Percentiles rank a stretch among this genome's conserved stretches.
phyloP scores from a whole-genome alignment of 805 yeast species.

The Myxozyma monticola region DNA sequence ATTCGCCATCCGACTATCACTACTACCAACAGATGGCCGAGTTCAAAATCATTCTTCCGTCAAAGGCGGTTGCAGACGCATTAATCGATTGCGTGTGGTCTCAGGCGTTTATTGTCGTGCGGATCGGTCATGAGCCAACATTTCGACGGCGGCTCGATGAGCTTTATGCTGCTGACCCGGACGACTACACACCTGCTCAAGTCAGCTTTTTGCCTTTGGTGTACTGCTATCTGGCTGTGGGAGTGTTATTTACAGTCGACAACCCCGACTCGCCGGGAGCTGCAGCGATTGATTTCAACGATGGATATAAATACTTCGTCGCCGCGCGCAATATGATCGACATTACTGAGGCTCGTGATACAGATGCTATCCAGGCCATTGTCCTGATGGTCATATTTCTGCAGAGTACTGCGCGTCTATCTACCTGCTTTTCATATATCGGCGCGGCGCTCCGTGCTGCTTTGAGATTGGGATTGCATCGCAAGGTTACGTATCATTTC shows the following conservation, averaged over 20 bases:
- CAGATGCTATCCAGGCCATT: conserved; percentile 78
- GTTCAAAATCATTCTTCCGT: conserved; percentile 68
- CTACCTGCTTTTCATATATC: conserved; percentile 85
- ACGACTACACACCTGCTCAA: conserved; percentile 68
- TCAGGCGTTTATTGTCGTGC: conserved; percentile 78
- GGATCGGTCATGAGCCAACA: conserved; percentile 85
- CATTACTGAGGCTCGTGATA: conserved; percentile 79
- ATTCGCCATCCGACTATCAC: conserved; percentile 20
- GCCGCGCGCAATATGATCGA: conserved; percentile 80
- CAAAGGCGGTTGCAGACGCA: conserved; percentile 68
- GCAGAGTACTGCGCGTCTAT: conserved; percentile 83
- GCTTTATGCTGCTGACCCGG: conserved; percentile 73
- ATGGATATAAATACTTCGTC: conserved; percentile 75
- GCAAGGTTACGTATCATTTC: conserved; percentile 62
- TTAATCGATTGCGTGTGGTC: conserved; percentile 78
- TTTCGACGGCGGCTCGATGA: conserved; percentile 72
- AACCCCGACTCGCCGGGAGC: conserved; percentile 5
- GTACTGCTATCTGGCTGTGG: conserved; percentile 86
- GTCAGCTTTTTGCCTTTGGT: conserved; percentile 74
- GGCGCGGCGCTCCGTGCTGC: conserved; percentile 86
- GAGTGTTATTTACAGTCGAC: conserved; percentile 61
- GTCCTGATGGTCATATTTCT: conserved; percentile 82
- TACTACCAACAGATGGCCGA: conserved; percentile 40
- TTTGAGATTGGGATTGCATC: conserved; percentile 76
- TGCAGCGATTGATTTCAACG: conserved; percentile 45